These are phyloP conservation scores for Myochromella boudieri DNA, from an alignment of 768 basidiomycete species.

Conservation along the genomic window DNA sequence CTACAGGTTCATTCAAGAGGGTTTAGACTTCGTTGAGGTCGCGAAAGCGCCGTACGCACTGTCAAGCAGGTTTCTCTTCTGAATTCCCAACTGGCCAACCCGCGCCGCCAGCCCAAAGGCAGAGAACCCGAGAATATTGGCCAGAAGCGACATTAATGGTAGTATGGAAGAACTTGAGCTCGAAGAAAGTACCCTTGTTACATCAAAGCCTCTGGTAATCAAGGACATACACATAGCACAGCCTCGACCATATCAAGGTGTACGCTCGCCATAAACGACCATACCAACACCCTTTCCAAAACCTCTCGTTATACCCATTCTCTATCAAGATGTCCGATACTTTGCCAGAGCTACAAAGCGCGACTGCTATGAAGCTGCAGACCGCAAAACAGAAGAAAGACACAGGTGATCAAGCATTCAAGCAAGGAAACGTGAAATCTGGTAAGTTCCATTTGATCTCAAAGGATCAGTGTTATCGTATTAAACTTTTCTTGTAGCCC, in stretches of 20 bases:
- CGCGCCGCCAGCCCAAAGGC: conserved; percentile 81
- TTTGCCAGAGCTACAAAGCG: conserved; percentile 20
- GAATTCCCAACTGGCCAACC: conserved; percentile 85
- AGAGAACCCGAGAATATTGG: conserved; percentile 76
- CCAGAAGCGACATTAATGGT: conserved; percentile 56
- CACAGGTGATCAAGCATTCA: conserved; percentile 66
- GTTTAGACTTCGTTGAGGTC: not conserved
- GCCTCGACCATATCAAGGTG: conserved; percentile 28
- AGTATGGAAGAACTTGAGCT: not conserved
- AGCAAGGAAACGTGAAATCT: conserved; percentile 56
- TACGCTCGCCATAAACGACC: conserved; percentile 9
- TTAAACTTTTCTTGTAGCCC: conserved; percentile 42
- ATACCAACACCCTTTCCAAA: conserved; percentile 1
- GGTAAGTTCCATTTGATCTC: conserved; percentile 39
- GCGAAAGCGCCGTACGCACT: conserved; percentile 54
- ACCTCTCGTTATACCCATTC: conserved; percentile 10
- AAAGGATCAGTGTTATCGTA: not conserved
- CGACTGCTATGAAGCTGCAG: conserved; percentile 48
- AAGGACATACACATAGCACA: conserved; percentile 32
- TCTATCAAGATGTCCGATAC: conserved; percentile 24
- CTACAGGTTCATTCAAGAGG: conserved; percentile 32
- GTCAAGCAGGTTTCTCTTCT: conserved; percentile 73
- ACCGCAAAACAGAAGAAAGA: conserved; percentile 71
- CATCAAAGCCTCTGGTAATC: conserved; percentile 21
- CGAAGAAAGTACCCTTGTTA: conserved; percentile 11